phyloP scores from a whole-genome alignment of 2,329 filamentous ascomycete genomes.

The Aspergillus caelatus region DNA sequence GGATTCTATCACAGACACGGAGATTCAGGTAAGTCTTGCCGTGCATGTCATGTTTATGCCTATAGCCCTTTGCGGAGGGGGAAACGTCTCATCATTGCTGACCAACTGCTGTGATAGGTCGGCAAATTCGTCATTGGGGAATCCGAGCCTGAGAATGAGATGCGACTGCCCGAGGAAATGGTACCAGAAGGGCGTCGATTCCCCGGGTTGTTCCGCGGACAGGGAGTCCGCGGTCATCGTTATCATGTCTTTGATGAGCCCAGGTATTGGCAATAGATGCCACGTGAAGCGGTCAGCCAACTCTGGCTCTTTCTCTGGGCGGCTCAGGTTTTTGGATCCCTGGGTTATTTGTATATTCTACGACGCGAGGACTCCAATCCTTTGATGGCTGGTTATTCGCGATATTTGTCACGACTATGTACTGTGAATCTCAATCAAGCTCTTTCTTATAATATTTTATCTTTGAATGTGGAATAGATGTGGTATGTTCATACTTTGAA shows the following conservation, averaged over 20 bases:
- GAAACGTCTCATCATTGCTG: conserved; percentile 4
- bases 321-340: conserved; percentile 1
- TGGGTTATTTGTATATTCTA: conserved; percentile 10
- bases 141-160: conserved; percentile 63
- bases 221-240: conserved; percentile 83
- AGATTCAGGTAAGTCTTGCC: conserved; percentile 70
- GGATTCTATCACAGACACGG: conserved; percentile 93
- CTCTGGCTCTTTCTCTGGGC: not conserved
- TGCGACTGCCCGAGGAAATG: conserved; percentile 70
- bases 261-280: conserved; percentile 61
- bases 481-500: not conserved
- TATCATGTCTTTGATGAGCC: conserved; percentile 97
- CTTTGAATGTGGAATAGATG: not conserved
- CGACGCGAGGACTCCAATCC: conserved; percentile 7
- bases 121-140: conserved; percentile 89
- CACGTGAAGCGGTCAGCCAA: not conserved
- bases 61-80: not conserved
- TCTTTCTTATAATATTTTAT: conserved; percentile 1
- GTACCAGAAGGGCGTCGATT: conserved; percentile 80
- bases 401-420: conserved; percentile 14
- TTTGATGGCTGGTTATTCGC: conserved; percentile 6
- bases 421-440: conserved; percentile 7
- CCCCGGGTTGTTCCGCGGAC: conserved; percentile 78
- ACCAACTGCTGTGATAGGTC: conserved; percentile 52
- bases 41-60: not conserved